Evolutionary conservation across 2,329 filamentous ascomycete genomes (phyloP).

Genomic region (Ilyonectria destructans): DNA sequence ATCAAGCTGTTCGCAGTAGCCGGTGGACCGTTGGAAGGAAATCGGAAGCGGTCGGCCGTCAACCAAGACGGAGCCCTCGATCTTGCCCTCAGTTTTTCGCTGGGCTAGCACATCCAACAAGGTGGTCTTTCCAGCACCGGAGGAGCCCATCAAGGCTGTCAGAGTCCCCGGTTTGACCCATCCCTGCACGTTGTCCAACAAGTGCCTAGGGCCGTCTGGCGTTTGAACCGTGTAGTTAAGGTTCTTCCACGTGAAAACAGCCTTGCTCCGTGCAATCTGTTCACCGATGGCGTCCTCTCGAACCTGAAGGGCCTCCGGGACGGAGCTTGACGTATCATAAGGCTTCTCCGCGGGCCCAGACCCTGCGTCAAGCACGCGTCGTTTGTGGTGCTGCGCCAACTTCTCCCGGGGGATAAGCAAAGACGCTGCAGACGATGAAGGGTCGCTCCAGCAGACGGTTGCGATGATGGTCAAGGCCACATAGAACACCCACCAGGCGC

Average conservation of each 20-base stretch:
- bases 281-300: too few species aligned
- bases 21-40: slow-evolving; percentile 85
- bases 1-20: slow-evolving; percentile 76
- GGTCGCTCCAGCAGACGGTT: slow-evolving; percentile 36
- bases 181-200: slow-evolving; percentile 73
- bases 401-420: too few species aligned
- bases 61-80: slow-evolving; percentile 83
- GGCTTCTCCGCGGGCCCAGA: too few species aligned
- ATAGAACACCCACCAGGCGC: slow-evolving; percentile 34
- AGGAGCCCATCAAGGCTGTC: slow-evolving; percentile 86
- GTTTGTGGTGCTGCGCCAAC: slow-evolving; percentile 54
- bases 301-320: too few species aligned
- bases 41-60: slow-evolving; percentile 78
- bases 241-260: slow-evolving; percentile 79
- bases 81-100: slow-evolving; percentile 82
- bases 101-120: slow-evolving; percentile 84
- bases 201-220: slow-evolving; percentile 50
- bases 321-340: too few species aligned
- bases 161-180: slow-evolving; percentile 87
- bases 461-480: slow-evolving; percentile 43
- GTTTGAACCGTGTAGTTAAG: slow-evolving; percentile 80
- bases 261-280: too few species aligned
- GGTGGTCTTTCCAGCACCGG: slow-evolving; percentile 88
- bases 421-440: too few species aligned
- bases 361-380: too few species aligned